A percentile compares a stretch with the other conserved stretches of the same genome.
These are phyloP conservation scores for Circinella minor DNA, from an alignment of 371 early-diverging fungal genomes.

Conservation along the genomic window DNA sequence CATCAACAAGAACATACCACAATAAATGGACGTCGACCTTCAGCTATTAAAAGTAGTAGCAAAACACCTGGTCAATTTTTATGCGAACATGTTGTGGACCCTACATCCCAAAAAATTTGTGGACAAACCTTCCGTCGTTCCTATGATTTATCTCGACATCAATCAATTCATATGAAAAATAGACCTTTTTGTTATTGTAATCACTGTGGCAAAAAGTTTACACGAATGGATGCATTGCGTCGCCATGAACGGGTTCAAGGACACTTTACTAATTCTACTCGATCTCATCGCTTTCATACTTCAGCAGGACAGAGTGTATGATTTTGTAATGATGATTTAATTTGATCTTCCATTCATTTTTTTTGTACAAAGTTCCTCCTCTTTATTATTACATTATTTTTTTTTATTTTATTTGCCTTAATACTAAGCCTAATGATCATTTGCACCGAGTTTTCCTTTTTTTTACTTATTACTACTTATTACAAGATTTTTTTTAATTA, in stretches of 20 bases:
- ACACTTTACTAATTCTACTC: conserved; percentile 16
- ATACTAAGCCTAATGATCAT: too few species aligned
- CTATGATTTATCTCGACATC: conserved; percentile 40
- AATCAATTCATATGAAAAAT: conserved; percentile 40
- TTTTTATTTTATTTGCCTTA: not conserved
- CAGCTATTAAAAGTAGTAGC: conserved; percentile 5
- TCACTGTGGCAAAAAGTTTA: conserved; percentile 40
- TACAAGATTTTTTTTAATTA: too few species aligned
- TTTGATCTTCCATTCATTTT: not conserved
- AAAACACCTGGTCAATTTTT: conserved; percentile 16
- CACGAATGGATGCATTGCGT: conserved; percentile 42
- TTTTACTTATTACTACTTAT: too few species aligned
- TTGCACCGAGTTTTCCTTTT: too few species aligned
- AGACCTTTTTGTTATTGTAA: conserved; percentile 37
- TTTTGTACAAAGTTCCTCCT: conserved; percentile 7
- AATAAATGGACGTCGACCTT: conserved; percentile 8
- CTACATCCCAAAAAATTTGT: conserved; percentile 24
- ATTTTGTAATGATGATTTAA: not conserved
- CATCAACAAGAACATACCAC: not conserved
- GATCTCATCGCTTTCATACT: conserved; percentile 8
- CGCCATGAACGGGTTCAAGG: conserved; percentile 46
- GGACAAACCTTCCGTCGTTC: conserved; percentile 37
- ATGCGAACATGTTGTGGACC: conserved; percentile 32
- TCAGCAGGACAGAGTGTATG: conserved; percentile 30
- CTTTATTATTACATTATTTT: not conserved